Evolutionary conservation across 192 early-diverging fungal species (phyloP).

Genomic region (Radiomyces spectabilis): DNA sequence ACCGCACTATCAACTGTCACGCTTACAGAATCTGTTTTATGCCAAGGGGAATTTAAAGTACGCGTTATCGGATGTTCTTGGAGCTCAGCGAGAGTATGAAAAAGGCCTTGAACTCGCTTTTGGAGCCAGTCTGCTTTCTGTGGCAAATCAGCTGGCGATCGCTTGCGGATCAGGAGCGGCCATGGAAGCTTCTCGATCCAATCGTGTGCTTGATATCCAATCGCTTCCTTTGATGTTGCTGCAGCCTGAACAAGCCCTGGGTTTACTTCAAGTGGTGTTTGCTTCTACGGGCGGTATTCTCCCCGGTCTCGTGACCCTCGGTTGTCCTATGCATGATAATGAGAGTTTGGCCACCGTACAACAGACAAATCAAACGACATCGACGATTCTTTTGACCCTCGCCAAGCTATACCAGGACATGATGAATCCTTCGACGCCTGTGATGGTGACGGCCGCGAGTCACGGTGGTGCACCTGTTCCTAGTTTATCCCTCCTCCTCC

Average conservation of each 20-base stretch:
- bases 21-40: constrained; percentile 79
- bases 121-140: constrained; percentile 26
- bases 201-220: constrained; percentile 7
- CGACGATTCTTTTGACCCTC: constrained; percentile 70
- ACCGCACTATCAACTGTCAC: constrained; percentile 54
- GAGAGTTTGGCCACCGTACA: constrained; percentile 21
- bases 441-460: constrained; percentile 24
- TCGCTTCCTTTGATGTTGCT: constrained; percentile 57
- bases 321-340: neutral
- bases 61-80: constrained; percentile 61
- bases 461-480: constrained; percentile 45
- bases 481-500: constrained; percentile 57
- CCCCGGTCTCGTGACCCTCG: constrained; percentile 43
- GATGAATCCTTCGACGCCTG: constrained; percentile 35
- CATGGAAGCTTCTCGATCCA: constrained; percentile 8
- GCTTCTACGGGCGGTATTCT: constrained; percentile 56
- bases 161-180: neutral
- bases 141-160: constrained; percentile 20
- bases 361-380: constrained; percentile 54
- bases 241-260: constrained; percentile 53
- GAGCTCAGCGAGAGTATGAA: constrained; percentile 76
- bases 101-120: constrained; percentile 72
- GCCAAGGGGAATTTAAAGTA: constrained; percentile 80
- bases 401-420: constrained; percentile 87
- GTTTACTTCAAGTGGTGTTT: constrained; percentile 49